phyloP scores from a whole-genome alignment of 345 rosid genomes.

The Crucihimalaya himalaica region DNA sequence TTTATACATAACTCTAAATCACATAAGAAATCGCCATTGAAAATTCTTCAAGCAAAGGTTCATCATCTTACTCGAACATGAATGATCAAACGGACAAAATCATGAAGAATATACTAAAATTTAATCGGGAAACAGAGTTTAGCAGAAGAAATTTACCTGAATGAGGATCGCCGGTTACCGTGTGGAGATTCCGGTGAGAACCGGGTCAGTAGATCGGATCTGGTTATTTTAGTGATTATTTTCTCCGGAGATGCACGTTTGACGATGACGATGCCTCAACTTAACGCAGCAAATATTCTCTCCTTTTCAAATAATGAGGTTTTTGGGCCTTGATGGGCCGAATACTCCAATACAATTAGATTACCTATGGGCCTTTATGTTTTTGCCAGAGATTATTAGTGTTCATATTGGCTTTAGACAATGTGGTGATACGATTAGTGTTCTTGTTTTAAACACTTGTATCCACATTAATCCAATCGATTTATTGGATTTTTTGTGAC shows the following conservation, averaged over 20 bases:
- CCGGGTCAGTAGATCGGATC: constrained; percentile 36
- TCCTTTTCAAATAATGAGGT: too few species aligned
- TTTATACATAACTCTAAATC: constrained; percentile 8
- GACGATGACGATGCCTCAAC: constrained; percentile 32
- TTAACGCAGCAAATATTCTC: constrained; percentile 39
- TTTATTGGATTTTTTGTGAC: too few species aligned
- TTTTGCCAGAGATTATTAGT: background rate
- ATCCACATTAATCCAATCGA: background rate
- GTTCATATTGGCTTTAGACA: background rate
- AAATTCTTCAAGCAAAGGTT: background rate
- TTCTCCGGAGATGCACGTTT: constrained; percentile 22
- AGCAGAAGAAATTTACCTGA: background rate
- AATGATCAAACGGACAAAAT: constrained; percentile 5
- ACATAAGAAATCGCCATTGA: constrained; percentile 12
- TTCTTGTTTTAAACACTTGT: too few species aligned
- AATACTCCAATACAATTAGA: background rate
- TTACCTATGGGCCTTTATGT: background rate
- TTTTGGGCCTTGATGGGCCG: constrained; percentile 34
- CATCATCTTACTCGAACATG: background rate
- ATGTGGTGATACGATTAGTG: background rate
- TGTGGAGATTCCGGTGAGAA: constrained; percentile 33
- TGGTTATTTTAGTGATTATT: background rate
- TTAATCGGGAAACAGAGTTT: background rate
- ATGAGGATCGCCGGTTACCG: constrained; percentile 24
- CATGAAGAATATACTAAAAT: background rate